Evolutionary conservation across 108 stramenopile genomes (phyloP).

Genomic region (Skeletonema menzelii): DNA sequence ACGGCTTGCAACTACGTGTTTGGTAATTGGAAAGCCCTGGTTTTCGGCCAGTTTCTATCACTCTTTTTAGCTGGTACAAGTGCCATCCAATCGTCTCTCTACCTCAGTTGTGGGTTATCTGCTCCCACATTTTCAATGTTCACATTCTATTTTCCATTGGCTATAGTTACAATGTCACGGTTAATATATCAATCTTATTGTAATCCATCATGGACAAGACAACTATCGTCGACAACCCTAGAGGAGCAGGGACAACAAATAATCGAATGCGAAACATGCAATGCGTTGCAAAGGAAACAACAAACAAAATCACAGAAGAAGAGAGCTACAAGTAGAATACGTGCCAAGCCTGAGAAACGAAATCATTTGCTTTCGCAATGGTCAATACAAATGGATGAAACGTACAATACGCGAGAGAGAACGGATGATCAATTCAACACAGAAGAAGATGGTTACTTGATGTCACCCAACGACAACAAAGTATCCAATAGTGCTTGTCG

Average conservation of each 20-base stretch:
- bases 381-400: conserved; percentile 15
- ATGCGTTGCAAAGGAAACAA: background rate
- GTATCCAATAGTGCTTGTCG: background rate
- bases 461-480: background rate
- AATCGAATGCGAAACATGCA: background rate
- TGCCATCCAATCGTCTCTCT: conserved; percentile 57
- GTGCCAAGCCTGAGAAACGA: conserved; percentile 14
- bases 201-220: background rate
- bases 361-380: conserved; percentile 10
- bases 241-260: background rate
- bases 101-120: conserved; percentile 58
- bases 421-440: conserved; percentile 1
- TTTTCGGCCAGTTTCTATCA: conserved; percentile 40
- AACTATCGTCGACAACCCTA: background rate
- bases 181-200: conserved; percentile 9
- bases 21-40: conserved; percentile 24
- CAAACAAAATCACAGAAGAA: background rate
- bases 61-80: conserved; percentile 32
- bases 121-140: conserved; percentile 69
- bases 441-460: conserved; percentile 10
- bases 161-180: conserved; percentile 15
- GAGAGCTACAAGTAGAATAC: conserved; percentile 2
- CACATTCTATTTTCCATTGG: conserved; percentile 54
- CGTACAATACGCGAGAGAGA: background rate
- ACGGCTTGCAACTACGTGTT: conserved; percentile 15